These are phyloP conservation scores for Juncus inflexus DNA, from an alignment of 176 grass and related monocot species.

Conservation along the genomic window DNA sequence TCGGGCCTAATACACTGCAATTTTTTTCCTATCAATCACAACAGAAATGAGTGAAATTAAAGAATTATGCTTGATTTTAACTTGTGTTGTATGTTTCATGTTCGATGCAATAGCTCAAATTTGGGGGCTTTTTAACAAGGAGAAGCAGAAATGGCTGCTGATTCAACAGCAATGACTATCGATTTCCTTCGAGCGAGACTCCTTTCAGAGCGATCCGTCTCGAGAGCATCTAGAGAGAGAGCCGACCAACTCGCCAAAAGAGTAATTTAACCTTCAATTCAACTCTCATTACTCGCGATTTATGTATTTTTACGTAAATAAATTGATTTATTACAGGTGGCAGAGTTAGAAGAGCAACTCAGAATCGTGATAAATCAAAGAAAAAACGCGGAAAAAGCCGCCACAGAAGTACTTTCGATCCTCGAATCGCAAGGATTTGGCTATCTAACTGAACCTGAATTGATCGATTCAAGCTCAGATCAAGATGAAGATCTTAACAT, in stretches of 20 bases:
- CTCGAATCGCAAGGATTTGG: constrained; percentile 59
- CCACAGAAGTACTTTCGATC: constrained; percentile 53
- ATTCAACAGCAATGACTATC: constrained; percentile 77
- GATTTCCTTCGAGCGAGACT: constrained; percentile 93
- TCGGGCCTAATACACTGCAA: not conserved
- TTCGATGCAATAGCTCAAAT: constrained; percentile 22
- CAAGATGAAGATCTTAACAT: constrained; percentile 20
- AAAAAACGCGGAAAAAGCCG: constrained; percentile 63
- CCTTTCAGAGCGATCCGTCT: constrained; percentile 89
- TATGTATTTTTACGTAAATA: not conserved
- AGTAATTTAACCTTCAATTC: constrained; percentile 30
- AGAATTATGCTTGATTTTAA: no score
- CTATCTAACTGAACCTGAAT: constrained; percentile 43
- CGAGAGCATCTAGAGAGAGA: constrained; percentile 74
- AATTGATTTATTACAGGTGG: constrained; percentile 37
- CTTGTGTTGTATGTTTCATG: constrained; percentile 16
- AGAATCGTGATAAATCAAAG: constrained; percentile 57
- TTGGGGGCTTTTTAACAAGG: constrained; percentile 26
- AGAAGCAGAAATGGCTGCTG: constrained; percentile 42
- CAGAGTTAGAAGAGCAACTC: constrained; percentile 88
- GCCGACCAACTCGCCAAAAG: constrained; percentile 72
- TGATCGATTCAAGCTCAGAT: constrained; percentile 46
- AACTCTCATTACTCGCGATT: not conserved
- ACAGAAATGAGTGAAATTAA: no score
- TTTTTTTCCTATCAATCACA: not conserved